These are phyloP conservation scores for Quercus berberidifolia DNA, from an alignment of 306 rosid genomes.

Conservation along the genomic window DNA sequence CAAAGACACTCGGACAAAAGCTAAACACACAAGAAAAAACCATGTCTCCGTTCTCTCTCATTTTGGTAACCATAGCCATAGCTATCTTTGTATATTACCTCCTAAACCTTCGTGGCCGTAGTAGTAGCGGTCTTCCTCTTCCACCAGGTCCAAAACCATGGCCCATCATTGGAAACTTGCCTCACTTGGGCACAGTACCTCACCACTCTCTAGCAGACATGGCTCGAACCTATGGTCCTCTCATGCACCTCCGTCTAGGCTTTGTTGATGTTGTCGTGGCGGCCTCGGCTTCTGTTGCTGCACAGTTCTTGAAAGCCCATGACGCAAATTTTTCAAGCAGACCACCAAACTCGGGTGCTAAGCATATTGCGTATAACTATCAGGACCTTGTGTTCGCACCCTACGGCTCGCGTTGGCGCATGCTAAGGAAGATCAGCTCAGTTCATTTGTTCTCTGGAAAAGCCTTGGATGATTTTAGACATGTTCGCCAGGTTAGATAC, in stretches of 20 bases:
- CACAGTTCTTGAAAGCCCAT: conserved; percentile 60
- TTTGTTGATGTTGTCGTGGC: conserved; percentile 65
- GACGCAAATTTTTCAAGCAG: conserved; percentile 73
- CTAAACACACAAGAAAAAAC: neutral
- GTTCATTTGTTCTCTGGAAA: conserved; percentile 81
- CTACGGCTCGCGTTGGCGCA: conserved; percentile 75
- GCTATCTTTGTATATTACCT: conserved; percentile 25
- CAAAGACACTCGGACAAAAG: no score
- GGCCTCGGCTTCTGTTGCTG: conserved; percentile 67
- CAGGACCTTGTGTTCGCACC: conserved; percentile 83
- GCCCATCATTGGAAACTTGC: conserved; percentile 81
- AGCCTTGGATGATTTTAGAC: conserved; percentile 63
- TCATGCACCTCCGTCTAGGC: conserved; percentile 71
- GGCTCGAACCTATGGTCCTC: conserved; percentile 62
- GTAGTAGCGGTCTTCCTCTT: conserved; percentile 21
- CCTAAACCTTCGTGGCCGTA: neutral
- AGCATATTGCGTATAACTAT: conserved; percentile 62
- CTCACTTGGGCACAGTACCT: conserved; percentile 63
- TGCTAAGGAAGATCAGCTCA: conserved; percentile 68
- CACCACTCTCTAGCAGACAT: conserved; percentile 65
- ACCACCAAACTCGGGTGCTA: conserved; percentile 80
- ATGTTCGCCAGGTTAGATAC: conserved; percentile 58
- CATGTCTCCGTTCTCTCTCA: conserved; percentile 28
- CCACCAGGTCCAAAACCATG: conserved; percentile 88
- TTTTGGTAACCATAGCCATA: conserved; percentile 4